phyloP scores from a whole-genome alignment of 306 rosid species.

The Amphicarpaea edgeworthii region DNA sequence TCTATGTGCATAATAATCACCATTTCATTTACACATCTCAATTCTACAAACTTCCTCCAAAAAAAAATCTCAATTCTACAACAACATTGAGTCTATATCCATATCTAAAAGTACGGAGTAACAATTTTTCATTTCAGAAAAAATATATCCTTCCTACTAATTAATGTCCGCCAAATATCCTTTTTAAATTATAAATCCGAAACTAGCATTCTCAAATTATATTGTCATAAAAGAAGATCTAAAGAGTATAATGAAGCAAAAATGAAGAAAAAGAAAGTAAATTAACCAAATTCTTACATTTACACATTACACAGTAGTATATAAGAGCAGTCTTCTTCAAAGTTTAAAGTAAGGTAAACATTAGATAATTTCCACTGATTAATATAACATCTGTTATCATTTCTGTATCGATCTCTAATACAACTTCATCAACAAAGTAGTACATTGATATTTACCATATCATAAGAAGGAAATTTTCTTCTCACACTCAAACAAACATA shows the following conservation, averaged over 20 bases:
- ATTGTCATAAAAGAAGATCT: neutral
- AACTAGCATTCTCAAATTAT: neutral
- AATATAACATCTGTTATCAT: constrained; percentile 1
- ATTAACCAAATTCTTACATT: neutral
- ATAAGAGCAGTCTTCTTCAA: neutral
- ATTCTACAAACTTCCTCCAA: neutral
- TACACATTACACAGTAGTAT: neutral
- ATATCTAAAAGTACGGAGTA: neutral
- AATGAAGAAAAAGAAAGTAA: neutral
- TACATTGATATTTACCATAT: neutral
- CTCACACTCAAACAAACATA: neutral
- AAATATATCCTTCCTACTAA: constrained; percentile 5
- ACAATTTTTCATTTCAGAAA: constrained; percentile 3
- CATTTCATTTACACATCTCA: constrained; percentile 13
- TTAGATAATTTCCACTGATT: neutral
- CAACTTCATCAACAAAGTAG: neutral
- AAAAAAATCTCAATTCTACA: neutral
- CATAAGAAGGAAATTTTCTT: neutral
- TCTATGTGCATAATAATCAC: neutral
- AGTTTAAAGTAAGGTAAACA: constrained; percentile 1
- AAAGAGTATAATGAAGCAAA: neutral
- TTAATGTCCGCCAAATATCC: neutral
- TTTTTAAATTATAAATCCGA: neutral
- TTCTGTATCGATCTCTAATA: neutral
- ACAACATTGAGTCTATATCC: neutral